Evolutionary conservation across 306 rosid species (phyloP).

Genomic region (Biancaea sappan): DNA sequence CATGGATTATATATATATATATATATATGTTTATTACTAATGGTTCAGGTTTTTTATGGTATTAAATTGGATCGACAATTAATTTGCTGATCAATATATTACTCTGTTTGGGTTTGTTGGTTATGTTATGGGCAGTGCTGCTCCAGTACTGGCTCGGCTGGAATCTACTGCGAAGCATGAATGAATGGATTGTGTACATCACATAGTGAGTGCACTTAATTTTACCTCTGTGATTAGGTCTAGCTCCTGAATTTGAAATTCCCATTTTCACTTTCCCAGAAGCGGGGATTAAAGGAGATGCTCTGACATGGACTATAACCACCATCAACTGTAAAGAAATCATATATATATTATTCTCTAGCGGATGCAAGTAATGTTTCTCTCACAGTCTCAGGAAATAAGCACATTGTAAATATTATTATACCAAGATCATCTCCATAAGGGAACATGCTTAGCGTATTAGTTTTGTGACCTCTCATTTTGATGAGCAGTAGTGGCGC

Average conservation of each 20-base stretch:
- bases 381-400: not conserved
- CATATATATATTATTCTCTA: conserved; percentile 1
- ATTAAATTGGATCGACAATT: conserved; percentile 16
- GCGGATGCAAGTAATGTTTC: not conserved
- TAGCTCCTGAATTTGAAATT: not conserved
- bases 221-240: not conserved
- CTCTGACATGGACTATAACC: not conserved
- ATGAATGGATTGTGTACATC: conserved; percentile 21
- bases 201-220: not conserved
- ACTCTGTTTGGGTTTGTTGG: not conserved
- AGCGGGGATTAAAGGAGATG: not conserved
- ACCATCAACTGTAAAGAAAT: not conserved
- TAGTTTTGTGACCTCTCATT: not conserved
- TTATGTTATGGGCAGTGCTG: conserved; percentile 18
- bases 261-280: not conserved
- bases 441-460: not conserved
- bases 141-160: conserved; percentile 16
- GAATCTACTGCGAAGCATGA: conserved; percentile 30
- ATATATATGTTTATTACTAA: no score
- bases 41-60: not conserved
- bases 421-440: not conserved
- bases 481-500: not conserved
- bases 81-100: not conserved
- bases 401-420: not conserved
- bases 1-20: not conserved